A percentile compares a stretch with the other conserved stretches of the same genome.
Conservation (phyloP, 164 flowering plant species). For the Saururus chinensis region DNA sequence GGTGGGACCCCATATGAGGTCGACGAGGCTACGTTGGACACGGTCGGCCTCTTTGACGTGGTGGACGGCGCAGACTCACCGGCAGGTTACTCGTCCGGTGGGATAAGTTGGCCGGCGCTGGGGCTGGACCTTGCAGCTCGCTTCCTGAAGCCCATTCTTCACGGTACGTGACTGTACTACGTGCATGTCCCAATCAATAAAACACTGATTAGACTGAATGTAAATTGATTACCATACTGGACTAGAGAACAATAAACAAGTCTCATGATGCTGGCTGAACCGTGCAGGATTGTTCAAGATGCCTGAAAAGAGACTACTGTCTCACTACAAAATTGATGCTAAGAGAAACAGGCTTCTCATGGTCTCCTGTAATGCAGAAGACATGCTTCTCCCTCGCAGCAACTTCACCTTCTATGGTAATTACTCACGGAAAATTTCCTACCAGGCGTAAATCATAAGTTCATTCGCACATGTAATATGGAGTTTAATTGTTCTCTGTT, state of each 20-base stretch:
- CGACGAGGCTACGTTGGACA: conserved; percentile 48
- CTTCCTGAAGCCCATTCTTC: conserved; percentile 58
- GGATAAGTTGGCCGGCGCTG: neutral
- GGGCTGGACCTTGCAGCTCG: conserved; percentile 49
- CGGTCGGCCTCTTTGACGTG: conserved; percentile 46
- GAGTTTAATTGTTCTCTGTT: neutral
- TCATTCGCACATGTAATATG: neutral
- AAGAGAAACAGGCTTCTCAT: conserved; percentile 42
- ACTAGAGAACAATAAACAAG: no score
- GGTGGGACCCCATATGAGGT: conserved; percentile 91
- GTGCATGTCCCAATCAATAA: neutral
- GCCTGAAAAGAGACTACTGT: conserved; percentile 71
- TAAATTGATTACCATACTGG: no score
- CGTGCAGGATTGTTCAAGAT: conserved; percentile 73
- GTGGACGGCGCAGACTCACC: conserved; percentile 18
- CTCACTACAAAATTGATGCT: conserved; percentile 80
- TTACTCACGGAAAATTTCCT: no score
- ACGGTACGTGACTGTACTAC: conserved; percentile 34
- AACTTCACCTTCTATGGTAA: conserved; percentile 78
- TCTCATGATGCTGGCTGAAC: neutral
- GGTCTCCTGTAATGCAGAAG: conserved; percentile 82
- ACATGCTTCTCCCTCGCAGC: conserved; percentile 79
- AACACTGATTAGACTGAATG: no score
- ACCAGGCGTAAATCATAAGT: neutral
- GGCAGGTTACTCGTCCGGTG: neutral